These are phyloP conservation scores for Arachis monticola DNA, from an alignment of 331 rosid species.

Conservation along the genomic window DNA sequence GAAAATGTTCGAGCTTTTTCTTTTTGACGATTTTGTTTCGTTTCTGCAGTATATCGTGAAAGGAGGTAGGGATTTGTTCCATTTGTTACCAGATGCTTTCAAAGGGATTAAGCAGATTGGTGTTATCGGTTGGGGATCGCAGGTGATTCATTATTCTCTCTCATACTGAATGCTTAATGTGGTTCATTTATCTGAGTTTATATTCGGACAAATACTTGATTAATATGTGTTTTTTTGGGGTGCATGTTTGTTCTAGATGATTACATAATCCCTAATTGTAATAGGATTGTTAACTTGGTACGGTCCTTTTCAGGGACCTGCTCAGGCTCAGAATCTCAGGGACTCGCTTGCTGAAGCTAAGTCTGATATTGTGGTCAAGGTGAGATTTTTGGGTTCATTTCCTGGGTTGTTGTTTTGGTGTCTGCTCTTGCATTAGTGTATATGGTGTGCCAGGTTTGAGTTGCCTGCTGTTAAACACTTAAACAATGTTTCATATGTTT, in stretches of 20 bases:
- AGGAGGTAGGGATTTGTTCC: constrained; percentile 95
- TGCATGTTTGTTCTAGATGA: background rate
- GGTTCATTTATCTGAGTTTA: constrained; percentile 15
- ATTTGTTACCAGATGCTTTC: constrained; percentile 80
- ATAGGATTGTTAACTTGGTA: constrained; percentile 16
- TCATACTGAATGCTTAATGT: background rate
- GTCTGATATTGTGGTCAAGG: constrained; percentile 95
- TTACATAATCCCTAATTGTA: background rate
- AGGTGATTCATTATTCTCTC: constrained; percentile 47
- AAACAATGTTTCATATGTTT: background rate
- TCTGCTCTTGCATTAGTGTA: background rate
- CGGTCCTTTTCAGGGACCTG: constrained; percentile 79
- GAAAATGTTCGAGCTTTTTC: background rate
- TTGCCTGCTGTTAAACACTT: background rate
- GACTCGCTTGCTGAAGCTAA: constrained; percentile 89
- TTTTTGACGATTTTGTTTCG: background rate
- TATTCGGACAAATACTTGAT: background rate
- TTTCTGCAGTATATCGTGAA: constrained; percentile 71
- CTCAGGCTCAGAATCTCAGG: constrained; percentile 95
- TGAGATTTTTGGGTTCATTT: constrained; percentile 35
- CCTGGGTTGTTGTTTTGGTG: background rate
- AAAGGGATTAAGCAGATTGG: constrained; percentile 97
- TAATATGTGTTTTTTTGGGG: background rate
- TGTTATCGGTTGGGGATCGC: constrained; percentile 99
- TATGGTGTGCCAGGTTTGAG: background rate